Conservation (phyloP, 345 rosid genomes). For the Eucalyptus cladocalyx region DNA sequence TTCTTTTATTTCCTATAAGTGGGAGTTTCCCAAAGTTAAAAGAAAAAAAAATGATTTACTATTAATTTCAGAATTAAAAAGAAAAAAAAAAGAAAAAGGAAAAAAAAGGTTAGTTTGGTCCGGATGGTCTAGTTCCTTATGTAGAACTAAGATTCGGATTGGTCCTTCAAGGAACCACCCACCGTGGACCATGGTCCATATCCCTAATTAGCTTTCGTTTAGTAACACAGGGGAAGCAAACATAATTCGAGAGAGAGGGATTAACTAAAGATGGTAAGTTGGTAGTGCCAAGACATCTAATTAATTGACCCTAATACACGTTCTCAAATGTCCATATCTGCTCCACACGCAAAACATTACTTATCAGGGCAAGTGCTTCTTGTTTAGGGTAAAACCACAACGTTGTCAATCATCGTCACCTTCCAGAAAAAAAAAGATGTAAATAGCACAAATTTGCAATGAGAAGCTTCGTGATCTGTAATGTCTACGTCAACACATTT, state of each 20-base stretch:
- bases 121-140: not conserved
- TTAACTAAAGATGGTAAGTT: not conserved
- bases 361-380: not conserved
- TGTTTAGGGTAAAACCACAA: not conserved
- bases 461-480: not conserved
- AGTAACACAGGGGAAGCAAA: not conserved
- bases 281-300: not conserved
- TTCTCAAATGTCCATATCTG: not conserved
- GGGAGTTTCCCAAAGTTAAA: not conserved
- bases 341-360: not conserved
- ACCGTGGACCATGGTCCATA: not conserved
- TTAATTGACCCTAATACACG: not conserved
- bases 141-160: rapidly evolving
- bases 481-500: not conserved
- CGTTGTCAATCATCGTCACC: not conserved
- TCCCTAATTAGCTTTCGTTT: not conserved
- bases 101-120: rapidly evolving
- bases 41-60: too few species aligned
- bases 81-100: rapidly evolving
- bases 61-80: too few species aligned
- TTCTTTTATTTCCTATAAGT: not conserved
- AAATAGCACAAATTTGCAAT: not conserved
- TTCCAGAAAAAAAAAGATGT: not conserved
- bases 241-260: not conserved
- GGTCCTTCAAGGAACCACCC: not conserved